Base-by-base conservation (phyloP, 1,284 basidiomycete species). In the Anthracocystis setariae region DNA sequence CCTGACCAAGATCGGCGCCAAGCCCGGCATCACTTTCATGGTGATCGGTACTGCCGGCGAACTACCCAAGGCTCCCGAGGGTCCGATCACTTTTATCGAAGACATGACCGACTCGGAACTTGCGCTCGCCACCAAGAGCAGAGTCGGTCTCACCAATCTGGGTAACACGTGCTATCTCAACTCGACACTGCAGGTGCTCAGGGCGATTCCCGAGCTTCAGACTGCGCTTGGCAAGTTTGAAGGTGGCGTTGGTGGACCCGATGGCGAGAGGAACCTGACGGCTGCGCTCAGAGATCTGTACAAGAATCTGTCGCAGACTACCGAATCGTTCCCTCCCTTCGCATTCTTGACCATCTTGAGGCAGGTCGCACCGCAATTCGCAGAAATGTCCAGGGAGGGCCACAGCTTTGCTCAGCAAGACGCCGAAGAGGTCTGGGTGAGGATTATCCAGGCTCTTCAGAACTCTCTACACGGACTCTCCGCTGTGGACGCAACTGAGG, bases 91-190 rank as follows among this genome's bases (percentile, higher is more conserved):
- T 23, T 98, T 98, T 84, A 83, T 93, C 23, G 86, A 85, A 89
- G 94, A 97, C 85, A 90, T 96, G 91, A 89, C 90, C 51, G 92
- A 94, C 54, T 84, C 87, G 8, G 88, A 91, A 72, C 85, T 95
- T 32, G 93, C 92, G 44, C 86, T 90, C 83, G 91, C 89, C 56
- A 91, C 56, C 15, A 56, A 66, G 63, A 49, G 39, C 13, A 68
- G 74, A 12, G 76, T 69, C 9, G 81, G 81, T 1, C 58, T 82
- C 10, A 73, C 66, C 18, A 82, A 82, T 44, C 54, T 82, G 21
- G 93, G 93, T 38, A 94, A 94, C 81, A 94, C 92, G 0, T 94
- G 93, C 79, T 98, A 98, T 84, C 92, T 98, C 89, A 98, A 97
- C 81, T 90, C 95, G 7, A 94, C 92, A 0, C 86, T 98, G 2